These are phyloP conservation scores for Phytophthora tentaculata DNA, from an alignment of 352 stramenopile species.

Conservation along the genomic window DNA sequence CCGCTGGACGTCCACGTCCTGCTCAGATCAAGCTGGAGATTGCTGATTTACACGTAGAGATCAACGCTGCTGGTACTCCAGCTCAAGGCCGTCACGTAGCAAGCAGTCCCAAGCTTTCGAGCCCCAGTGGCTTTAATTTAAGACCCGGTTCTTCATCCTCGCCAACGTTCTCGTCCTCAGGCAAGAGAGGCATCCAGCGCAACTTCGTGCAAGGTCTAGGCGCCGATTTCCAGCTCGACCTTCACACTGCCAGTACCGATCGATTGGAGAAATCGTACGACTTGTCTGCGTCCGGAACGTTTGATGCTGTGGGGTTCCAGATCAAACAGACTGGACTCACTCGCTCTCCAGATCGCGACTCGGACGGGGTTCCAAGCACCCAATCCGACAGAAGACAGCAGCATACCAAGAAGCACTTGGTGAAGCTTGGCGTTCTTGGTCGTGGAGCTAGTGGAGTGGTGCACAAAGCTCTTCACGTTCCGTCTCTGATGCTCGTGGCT, in stretches of 20 bases:
- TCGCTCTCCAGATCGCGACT: constrained; percentile 57
- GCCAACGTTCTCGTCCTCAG: constrained; percentile 45
- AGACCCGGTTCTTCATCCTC: constrained; percentile 45
- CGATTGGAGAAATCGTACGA: constrained; percentile 82
- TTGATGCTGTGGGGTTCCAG: constrained; percentile 82
- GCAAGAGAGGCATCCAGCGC: constrained; percentile 74
- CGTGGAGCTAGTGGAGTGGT: constrained; percentile 89
- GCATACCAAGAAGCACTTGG: constrained; percentile 81
- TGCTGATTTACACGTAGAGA: constrained; percentile 43
- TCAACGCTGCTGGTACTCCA: constrained; percentile 8
- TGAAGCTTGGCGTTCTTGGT: constrained; percentile 83
- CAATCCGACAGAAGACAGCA: constrained; percentile 36
- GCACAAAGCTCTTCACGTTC: constrained; percentile 90
- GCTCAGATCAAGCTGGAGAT: constrained; percentile 86
- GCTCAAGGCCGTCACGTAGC: constrained; percentile 40
- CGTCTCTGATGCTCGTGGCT: constrained; percentile 88
- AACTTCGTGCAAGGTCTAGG: constrained; percentile 76
- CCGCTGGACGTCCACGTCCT: constrained; percentile 30
- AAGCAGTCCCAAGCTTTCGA: constrained; percentile 51
- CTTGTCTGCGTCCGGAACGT: constrained; percentile 80
- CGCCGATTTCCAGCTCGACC: constrained; percentile 73
- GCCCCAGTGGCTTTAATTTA: constrained; percentile 16
- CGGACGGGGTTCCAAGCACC: constrained; percentile 17
- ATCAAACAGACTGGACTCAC: constrained; percentile 87
- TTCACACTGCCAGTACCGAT: constrained; percentile 61